Evolutionary conservation across 1,284 basidiomycete species (phyloP).

Genomic region (Sporisorium graminicola): DNA sequence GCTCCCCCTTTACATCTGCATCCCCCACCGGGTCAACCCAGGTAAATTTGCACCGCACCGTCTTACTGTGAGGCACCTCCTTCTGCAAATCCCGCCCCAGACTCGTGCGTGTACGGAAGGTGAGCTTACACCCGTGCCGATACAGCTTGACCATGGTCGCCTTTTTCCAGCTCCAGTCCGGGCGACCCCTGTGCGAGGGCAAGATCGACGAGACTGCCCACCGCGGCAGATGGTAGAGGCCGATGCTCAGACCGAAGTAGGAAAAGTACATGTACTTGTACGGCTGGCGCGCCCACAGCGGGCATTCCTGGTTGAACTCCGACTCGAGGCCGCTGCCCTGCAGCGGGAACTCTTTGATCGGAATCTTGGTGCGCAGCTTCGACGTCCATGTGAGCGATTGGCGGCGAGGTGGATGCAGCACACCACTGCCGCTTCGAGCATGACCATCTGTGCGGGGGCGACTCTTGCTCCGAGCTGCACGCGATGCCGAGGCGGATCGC

Average conservation of each 20-base stretch:
- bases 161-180: slow-evolving; percentile 62
- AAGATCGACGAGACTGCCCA: slow-evolving; percentile 52
- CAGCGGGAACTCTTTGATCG: slow-evolving; percentile 60
- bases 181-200: slow-evolving; percentile 45
- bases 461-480: slow-evolving; percentile 18
- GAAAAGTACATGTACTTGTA: slow-evolving; percentile 60
- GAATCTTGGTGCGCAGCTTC: slow-evolving; percentile 47
- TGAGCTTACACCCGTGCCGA: slow-evolving; percentile 57
- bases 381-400: slow-evolving; percentile 43
- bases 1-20: slow-evolving; percentile 54
- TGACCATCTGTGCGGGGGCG: background rate
- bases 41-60: slow-evolving; percentile 56
- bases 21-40: slow-evolving; percentile 56
- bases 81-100: slow-evolving; percentile 53
- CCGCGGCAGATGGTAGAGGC: slow-evolving; percentile 52
- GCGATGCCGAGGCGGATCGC: slow-evolving; percentile 34
- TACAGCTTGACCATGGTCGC: slow-evolving; percentile 59
- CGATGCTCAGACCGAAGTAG: slow-evolving; percentile 62
- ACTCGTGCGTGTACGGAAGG: slow-evolving; percentile 60
- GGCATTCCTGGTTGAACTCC: slow-evolving; percentile 60
- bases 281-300: slow-evolving; percentile 61
- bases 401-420: slow-evolving; percentile 15
- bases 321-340: slow-evolving; percentile 57
- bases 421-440: slow-evolving; percentile 3
- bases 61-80: slow-evolving; percentile 60